Percentiles rank a stretch among this genome's conserved stretches.
Conservation (phyloP, 2,329 filamentous ascomycete genomes). For the Penicillium olsonii region DNA sequence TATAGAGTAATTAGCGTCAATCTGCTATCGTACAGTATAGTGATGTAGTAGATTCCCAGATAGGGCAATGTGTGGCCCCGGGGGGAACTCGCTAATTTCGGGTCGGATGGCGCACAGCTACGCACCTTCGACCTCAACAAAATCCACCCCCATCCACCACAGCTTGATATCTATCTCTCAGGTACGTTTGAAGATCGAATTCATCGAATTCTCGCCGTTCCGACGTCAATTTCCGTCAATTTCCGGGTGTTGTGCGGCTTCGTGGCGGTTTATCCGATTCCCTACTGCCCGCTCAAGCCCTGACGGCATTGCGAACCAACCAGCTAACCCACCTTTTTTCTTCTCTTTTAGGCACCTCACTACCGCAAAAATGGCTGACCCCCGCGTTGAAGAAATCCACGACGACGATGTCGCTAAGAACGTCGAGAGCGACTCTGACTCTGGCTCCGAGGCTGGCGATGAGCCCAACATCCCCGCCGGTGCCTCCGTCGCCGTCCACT, state of each 20-base stretch:
- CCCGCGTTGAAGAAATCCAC: constrained; percentile 94
- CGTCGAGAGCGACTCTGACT: constrained; percentile 60
- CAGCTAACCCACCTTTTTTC: constrained; percentile 5
- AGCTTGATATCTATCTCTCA: constrained; percentile 34
- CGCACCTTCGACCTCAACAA: constrained; percentile 40
- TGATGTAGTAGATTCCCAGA: constrained; percentile 13
- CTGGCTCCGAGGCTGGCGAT: constrained; percentile 54
- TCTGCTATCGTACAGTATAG: not conserved
- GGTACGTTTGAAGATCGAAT: constrained; percentile 33
- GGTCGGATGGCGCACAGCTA: constrained; percentile 44
- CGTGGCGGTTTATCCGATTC: constrained; percentile 17
- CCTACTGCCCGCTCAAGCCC: constrained; percentile 18
- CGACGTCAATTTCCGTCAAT: constrained; percentile 25
- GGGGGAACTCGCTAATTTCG: constrained; percentile 47
- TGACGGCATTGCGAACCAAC: constrained; percentile 6
- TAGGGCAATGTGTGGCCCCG: constrained; percentile 34
- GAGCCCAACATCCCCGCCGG: constrained; percentile 75
- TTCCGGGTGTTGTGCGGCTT: constrained; percentile 28
- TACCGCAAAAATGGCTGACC: constrained; percentile 76
- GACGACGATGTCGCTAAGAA: constrained; percentile 85
- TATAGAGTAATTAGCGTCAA: constrained; percentile 1
- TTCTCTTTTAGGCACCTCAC: constrained; percentile 11
- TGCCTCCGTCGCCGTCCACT: constrained; percentile 88
- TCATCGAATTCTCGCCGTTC: constrained; percentile 20
- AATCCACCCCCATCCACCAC: constrained; percentile 40